Percentiles rank a stretch among this genome's conserved stretches.
Conservation (phyloP, 2,329 filamentous ascomycete species). For the Pseudovirgaria hyperparasitica region DNA sequence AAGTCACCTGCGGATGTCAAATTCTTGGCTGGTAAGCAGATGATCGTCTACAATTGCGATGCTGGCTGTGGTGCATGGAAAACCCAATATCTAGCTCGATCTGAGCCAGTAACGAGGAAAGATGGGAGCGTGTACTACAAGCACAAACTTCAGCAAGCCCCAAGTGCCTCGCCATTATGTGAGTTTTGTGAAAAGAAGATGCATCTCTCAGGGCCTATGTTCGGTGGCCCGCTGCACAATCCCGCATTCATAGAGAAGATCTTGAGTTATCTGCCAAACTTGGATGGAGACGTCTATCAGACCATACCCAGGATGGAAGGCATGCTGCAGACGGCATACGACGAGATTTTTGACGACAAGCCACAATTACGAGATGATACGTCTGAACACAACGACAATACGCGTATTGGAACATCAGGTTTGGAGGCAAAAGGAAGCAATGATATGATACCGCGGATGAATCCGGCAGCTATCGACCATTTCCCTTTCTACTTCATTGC, state of each 20-base stretch:
- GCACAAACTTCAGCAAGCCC: conserved; percentile 60
- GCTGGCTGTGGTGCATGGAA: conserved; percentile 84
- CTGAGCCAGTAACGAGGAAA: conserved; percentile 54
- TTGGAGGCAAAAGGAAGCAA: conserved; percentile 1
- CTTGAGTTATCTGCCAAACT: conserved; percentile 55
- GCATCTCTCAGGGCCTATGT: conserved; percentile 77
- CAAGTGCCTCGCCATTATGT: conserved; percentile 54
- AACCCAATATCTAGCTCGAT: conserved; percentile 64
- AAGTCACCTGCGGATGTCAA: conserved; percentile 80
- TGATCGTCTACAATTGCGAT: conserved; percentile 88
- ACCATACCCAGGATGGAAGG: conserved; percentile 75
- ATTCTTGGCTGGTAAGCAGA: conserved; percentile 78
- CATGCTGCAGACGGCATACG: conserved; percentile 79
- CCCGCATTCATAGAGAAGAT: conserved; percentile 69
- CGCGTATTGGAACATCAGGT: neutral
- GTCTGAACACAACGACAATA: conserved; percentile 8
- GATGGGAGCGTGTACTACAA: conserved; percentile 61
- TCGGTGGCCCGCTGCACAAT: conserved; percentile 78
- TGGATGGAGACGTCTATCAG: conserved; percentile 58
- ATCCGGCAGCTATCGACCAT: conserved; percentile 42
- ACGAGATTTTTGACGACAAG: conserved; percentile 43
- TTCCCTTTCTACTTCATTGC: conserved; percentile 83
- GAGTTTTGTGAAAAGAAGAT: conserved; percentile 76
- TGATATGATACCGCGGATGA: conserved; percentile 18
- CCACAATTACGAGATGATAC: conserved; percentile 9